Conservation (phyloP, 495 filamentous ascomycete species). For the Pseudevernia furfuracea region DNA sequence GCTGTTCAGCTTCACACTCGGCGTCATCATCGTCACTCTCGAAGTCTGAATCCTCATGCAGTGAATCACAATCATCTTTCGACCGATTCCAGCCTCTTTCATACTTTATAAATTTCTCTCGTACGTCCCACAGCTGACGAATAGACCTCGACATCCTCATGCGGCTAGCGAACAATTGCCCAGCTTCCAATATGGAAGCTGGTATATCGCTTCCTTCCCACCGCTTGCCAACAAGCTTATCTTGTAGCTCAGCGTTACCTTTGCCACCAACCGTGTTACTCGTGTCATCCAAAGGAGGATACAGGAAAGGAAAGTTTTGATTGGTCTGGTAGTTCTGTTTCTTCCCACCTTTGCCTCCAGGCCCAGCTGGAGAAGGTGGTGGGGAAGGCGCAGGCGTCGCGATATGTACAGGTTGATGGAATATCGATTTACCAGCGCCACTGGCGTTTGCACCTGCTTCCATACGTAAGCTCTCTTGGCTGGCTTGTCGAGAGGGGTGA, state of each 20-base stretch:
- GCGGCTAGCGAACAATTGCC: conserved; percentile 77
- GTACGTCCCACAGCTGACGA: conserved; percentile 88
- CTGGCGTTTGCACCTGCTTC: conserved; percentile 37
- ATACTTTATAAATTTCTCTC: conserved; percentile 81
- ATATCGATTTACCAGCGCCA: conserved; percentile 62
- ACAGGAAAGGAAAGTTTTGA: conserved; percentile 96
- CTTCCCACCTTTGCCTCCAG: conserved; percentile 88
- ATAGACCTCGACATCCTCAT: conserved; percentile 86
- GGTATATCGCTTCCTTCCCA: conserved; percentile 92
- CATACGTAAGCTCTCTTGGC: conserved; percentile 36
- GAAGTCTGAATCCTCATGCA: conserved; percentile 30
- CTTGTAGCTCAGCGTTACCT: conserved; percentile 66
- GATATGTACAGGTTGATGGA: conserved; percentile 94
- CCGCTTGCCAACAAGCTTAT: conserved; percentile 63
- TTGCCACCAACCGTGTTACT: conserved; percentile 85
- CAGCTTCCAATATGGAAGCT: conserved; percentile 89
- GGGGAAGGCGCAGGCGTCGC: conserved; percentile 96
- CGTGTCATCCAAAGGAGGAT: conserved; percentile 76
- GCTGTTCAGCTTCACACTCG: conserved; percentile 27
- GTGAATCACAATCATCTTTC: conserved; percentile 31
- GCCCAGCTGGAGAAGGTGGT: conserved; percentile 79
- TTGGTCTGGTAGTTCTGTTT: conserved; percentile 99
- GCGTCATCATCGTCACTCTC: conserved; percentile 27
- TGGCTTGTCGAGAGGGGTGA: conserved; percentile 50
- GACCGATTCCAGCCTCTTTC: conserved; percentile 71